Base-by-base conservation (phyloP, 2,329 filamentous ascomycete species). In the Aspergillus aculeatus region DNA sequence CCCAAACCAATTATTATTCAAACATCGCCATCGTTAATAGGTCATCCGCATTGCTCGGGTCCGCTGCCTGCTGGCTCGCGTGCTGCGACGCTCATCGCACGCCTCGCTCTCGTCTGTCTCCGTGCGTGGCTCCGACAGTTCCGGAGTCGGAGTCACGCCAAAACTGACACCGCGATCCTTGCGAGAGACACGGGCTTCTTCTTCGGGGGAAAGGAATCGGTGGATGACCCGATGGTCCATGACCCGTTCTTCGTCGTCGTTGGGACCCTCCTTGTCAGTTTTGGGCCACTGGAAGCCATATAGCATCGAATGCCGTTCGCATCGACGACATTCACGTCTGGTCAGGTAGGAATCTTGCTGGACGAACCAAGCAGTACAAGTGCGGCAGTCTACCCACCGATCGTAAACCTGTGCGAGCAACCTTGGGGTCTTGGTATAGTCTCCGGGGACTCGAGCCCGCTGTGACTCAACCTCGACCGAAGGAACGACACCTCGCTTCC, bases 211-310 rank as follows among this genome's bases (percentile, higher is more conserved):
- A 5, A 97, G 78, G 69, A 96, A 97, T 0, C 94, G 89, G 74
- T 97, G 90, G 3, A 98, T 84, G 0, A 84, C 88, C n/a, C 94
- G 83, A 71, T 97, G 93, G 71, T 98, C 94, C 61, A 95, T 82
- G 0, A 96, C 80, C 5, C 86, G 75, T 66, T 86, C 81, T 63
- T 86, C 83, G 9, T 85, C 87, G 71, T 98, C 95, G 21, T 84
- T 75, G 16, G 86, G 86, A 0, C 91, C 91, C 26, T 89, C 86
- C 62, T 83, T 89, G 61, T 96, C 90, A 0, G 95, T 98, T 80
- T 99, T 97, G 5, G 95, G 95, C 95, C 95, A 99, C 59, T 89
- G 83, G 71, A 90, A 97, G 0, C 96, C 96, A 73, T 98, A 99
- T 0, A 99, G 80, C 78, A 96, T 98, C 16, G 91, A 96, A 72